Evolutionary conservation across 148 eudicot species (phyloP).

Genomic region (Amaranthus hypochondriacus): DNA sequence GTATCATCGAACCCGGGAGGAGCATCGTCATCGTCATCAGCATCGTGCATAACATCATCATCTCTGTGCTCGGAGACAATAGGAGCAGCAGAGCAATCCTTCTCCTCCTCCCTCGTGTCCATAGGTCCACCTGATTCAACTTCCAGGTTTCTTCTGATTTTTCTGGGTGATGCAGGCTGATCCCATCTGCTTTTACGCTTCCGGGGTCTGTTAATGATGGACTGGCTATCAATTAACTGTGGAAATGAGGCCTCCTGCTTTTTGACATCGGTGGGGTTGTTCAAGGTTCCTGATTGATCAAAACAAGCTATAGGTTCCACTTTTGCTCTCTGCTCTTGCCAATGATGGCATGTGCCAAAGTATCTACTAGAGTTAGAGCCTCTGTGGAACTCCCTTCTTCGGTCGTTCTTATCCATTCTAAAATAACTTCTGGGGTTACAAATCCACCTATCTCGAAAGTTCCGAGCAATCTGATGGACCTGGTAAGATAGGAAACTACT

Average conservation of each 20-base stretch:
- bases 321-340: conserved; percentile 36
- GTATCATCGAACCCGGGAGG: conserved; percentile 41
- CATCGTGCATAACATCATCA: conserved; percentile 25
- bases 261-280: conserved; percentile 29
- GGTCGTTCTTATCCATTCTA: conserved; percentile 43
- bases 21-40: conserved; percentile 51
- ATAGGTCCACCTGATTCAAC: conserved; percentile 8
- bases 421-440: conserved; percentile 48
- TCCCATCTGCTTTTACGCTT: conserved; percentile 97
- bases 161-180: conserved; percentile 37
- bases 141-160: conserved; percentile 21
- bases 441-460: conserved; percentile 80
- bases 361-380: conserved; percentile 30
- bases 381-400: conserved; percentile 37
- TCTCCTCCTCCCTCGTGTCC: conserved; percentile 18
- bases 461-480: conserved; percentile 95
- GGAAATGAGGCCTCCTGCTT: conserved; percentile 37
- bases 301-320: conserved; percentile 36
- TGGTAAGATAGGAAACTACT: conserved; percentile 24
- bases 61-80: conserved; percentile 5
- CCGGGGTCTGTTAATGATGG: conserved; percentile 32
- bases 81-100: conserved; percentile 4
- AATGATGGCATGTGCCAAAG: conserved; percentile 30
- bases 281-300: conserved; percentile 27
- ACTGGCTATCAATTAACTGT: conserved; percentile 19